A percentile compares a stretch with the other conserved stretches of the same genome.
These are phyloP conservation scores for Arachnomyces sp. DNA, from an alignment of 2,329 filamentous ascomycete species.

Conservation along the genomic window DNA sequence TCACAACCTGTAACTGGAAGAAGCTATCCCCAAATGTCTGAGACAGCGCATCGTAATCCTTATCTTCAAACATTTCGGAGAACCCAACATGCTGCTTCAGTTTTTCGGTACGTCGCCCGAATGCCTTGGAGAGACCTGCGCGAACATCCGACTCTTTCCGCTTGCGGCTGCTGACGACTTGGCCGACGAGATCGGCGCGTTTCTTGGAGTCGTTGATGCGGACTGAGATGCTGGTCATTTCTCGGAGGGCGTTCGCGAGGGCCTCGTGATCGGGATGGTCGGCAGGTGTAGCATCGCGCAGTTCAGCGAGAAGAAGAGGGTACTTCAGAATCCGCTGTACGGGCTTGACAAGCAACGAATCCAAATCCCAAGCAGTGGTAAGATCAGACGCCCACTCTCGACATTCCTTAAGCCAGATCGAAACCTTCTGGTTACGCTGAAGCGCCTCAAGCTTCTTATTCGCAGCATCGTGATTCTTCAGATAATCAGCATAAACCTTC, in stretches of 20 bases:
- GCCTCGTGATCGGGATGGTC: constrained; percentile 74
- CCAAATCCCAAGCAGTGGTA: constrained; percentile 87
- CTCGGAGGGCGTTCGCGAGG: constrained; percentile 64
- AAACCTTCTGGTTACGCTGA: constrained; percentile 49
- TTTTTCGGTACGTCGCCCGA: constrained; percentile 82
- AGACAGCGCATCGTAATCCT: constrained; percentile 68
- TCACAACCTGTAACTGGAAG: constrained; percentile 81
- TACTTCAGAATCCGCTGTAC: constrained; percentile 94
- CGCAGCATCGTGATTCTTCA: constrained; percentile 57
- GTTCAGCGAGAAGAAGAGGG: constrained; percentile 70
- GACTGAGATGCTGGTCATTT: constrained; percentile 52
- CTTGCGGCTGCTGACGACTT: constrained; percentile 71
- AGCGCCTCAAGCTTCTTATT: constrained; percentile 50
- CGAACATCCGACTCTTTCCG: constrained; percentile 83
- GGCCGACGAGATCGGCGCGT: constrained; percentile 83
- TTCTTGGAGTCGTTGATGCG: constrained; percentile 92
- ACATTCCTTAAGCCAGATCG: constrained; percentile 85
- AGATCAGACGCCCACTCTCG: constrained; percentile 86
- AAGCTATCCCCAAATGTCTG: constrained; percentile 90
- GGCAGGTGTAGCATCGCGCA: constrained; percentile 68
- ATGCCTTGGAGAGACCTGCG: constrained; percentile 76
- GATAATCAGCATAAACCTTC: constrained; percentile 55
- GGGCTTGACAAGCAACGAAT: constrained; percentile 93
- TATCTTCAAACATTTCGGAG: constrained; percentile 64
- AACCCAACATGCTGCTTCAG: constrained; percentile 62